A percentile compares a stretch with the other conserved stretches of the same genome.
Conservation (phyloP, 2,329 filamentous ascomycete genomes). For the Aspergillus jensenii region DNA sequence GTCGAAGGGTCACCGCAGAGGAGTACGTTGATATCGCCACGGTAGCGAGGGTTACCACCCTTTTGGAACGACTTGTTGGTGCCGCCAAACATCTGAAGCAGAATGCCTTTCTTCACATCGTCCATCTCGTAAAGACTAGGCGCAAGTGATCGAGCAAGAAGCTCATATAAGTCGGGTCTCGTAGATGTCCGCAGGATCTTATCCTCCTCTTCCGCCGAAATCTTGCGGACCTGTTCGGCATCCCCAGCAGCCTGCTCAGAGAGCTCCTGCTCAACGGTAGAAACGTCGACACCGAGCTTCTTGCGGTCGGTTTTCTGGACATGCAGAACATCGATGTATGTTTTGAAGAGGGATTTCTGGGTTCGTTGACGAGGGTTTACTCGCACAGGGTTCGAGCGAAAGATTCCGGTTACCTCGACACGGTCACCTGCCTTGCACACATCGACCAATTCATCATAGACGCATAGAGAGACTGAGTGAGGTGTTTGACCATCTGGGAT, state of each 20-base stretch:
- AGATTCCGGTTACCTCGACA: constrained; percentile 93
- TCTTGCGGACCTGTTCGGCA: constrained; percentile 79
- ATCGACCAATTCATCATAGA: constrained; percentile 95
- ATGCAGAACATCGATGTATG: constrained; percentile 91
- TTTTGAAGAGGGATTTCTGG: constrained; percentile 96
- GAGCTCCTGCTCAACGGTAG: constrained; percentile 81
- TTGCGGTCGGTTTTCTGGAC: constrained; percentile 97
- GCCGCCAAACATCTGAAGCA: constrained; percentile 93
- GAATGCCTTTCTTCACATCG: constrained; percentile 96
- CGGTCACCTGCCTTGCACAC: constrained; percentile 97
- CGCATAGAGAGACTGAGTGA: constrained; percentile 92
- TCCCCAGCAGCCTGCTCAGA: constrained; percentile 70
- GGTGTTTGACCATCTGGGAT: constrained; percentile 95
- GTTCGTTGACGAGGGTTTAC: constrained; percentile 91
- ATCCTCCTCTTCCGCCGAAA: constrained; percentile 81
- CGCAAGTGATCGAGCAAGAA: constrained; percentile 84
- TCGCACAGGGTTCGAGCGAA: constrained; percentile 89
- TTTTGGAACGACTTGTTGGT: constrained; percentile 98
- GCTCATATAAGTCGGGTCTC: constrained; percentile 86
- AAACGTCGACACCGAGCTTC: constrained; percentile 84
- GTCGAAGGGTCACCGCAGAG: constrained; percentile 97
- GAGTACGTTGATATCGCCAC: constrained; percentile 95
- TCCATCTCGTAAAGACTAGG: constrained; percentile 98
- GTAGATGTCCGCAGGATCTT: constrained; percentile 80
- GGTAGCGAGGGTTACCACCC: constrained; percentile 90